Conservation (phyloP, 2,329 filamentous ascomycete species). For the Exophiala lecanii-corni region DNA sequence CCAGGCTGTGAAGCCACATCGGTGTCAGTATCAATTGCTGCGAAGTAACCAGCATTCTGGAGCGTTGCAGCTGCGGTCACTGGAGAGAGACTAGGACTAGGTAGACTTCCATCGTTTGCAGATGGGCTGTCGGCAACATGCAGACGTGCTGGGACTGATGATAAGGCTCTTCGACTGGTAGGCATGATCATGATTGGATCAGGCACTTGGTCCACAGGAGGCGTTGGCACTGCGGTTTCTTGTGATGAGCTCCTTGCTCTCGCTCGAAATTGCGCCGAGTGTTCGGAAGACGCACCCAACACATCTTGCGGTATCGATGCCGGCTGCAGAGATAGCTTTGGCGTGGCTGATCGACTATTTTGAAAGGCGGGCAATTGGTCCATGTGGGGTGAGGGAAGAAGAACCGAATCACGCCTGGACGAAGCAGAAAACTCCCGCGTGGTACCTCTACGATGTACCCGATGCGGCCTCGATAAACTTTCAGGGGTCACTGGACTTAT, state of each 20-base stretch:
- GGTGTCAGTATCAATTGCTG: slow-evolving; percentile 41
- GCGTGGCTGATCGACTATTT: slow-evolving; percentile 6
- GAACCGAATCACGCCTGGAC: slow-evolving; percentile 6
- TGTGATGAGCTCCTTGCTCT: slow-evolving; percentile 17
- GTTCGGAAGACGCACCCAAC: slow-evolving; percentile 1
- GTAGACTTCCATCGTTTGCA: slow-evolving; percentile 83
- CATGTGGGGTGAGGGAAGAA: slow-evolving; percentile 22
- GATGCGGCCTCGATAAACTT: slow-evolving; percentile 12
- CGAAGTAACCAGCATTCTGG: slow-evolving; percentile 39
- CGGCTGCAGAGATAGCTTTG: slow-evolving; percentile 6
- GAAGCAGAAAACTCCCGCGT: slow-evolving; percentile 4
- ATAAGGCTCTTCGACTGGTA: slow-evolving; percentile 28
- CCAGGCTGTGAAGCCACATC: slow-evolving; percentile 33
- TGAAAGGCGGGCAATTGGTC: slow-evolving; percentile 16
- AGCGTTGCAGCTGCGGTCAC: slow-evolving; percentile 71
- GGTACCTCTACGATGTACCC: slow-evolving; percentile 4
- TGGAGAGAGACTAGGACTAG: slow-evolving; percentile 89
- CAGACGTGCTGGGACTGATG: slow-evolving; percentile 34
- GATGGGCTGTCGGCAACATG: slow-evolving; percentile 61
- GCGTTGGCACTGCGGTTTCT: slow-evolving; percentile 26
- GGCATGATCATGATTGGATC: slow-evolving; percentile 36
- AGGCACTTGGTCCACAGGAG: slow-evolving; percentile 25
- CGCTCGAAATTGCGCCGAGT: slow-evolving; percentile 10
- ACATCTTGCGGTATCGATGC: slow-evolving; percentile 5
- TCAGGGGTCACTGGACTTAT: slow-evolving; percentile 27